phyloP scores from a whole-genome alignment of 208 protist species.

The Blastocrithidia nonstop region DNA sequence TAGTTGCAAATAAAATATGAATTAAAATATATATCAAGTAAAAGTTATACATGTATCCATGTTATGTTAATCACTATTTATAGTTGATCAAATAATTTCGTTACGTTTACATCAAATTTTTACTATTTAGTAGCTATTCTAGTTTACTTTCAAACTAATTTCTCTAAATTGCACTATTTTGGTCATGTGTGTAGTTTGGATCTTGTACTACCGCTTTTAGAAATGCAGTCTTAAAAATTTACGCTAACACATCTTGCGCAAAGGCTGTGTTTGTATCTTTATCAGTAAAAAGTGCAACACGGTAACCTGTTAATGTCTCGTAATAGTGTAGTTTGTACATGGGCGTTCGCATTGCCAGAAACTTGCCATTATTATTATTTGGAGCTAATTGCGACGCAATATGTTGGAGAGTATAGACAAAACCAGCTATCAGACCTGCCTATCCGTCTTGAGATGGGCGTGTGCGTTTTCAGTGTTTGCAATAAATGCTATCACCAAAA shows the following conservation, averaged over 20 bases:
- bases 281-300: conserved; percentile 55
- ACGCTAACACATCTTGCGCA: conserved; percentile 22
- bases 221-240: conserved; percentile 54
- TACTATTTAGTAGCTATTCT: conserved; percentile 28
- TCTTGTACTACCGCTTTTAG: conserved; percentile 35
- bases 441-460: conserved; percentile 58
- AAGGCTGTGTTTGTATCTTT: conserved; percentile 29
- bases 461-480: conserved; percentile 67
- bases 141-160: conserved; percentile 44
- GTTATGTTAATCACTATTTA: no score
- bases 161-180: conserved; percentile 32
- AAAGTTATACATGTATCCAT: no score
- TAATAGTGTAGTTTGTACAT: conserved; percentile 81
- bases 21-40: no score
- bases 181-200: conserved; percentile 51
- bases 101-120: conserved; percentile 30
- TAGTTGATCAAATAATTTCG: no score
- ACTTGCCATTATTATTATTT: conserved; percentile 21
- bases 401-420: conserved; percentile 81
- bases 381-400: conserved; percentile 65
- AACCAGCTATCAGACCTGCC: conserved; percentile 63
- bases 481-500: conserved; percentile 77
- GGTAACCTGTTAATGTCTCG: conserved; percentile 78
- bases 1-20: no score
- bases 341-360: conserved; percentile 57